A percentile compares a stretch with the other conserved stretches of the same genome.
Evolutionary conservation across 192 early-diverging fungal species (phyloP).

Genomic region (Pilaira anomala): DNA sequence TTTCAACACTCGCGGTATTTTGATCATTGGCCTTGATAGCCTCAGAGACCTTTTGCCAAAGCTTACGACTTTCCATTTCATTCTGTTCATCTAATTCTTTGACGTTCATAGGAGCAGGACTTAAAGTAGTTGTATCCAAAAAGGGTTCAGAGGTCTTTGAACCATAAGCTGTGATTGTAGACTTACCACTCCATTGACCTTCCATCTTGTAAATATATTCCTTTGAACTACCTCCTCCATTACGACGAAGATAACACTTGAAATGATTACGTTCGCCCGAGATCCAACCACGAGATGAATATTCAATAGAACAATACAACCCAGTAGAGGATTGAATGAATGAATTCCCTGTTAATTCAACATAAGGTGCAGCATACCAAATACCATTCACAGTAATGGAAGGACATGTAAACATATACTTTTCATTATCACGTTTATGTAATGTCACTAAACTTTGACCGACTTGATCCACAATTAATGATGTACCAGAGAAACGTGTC

Average conservation of each 20-base stretch:
- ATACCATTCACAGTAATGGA: conserved; percentile 73
- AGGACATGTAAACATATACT: conserved; percentile 67
- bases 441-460: conserved; percentile 64
- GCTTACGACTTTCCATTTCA: conserved; percentile 59
- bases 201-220: conserved; percentile 38
- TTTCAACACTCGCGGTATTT: conserved; percentile 58
- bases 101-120: conserved; percentile 54
- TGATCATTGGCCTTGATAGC: conserved; percentile 64
- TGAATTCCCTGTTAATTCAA: conserved; percentile 48
- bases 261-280: conserved; percentile 76
- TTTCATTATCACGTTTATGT: conserved; percentile 40
- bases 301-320: conserved; percentile 54
- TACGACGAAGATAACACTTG: conserved; percentile 48
- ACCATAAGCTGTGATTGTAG: conserved; percentile 51
- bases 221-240: conserved; percentile 28
- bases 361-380: conserved; percentile 44
- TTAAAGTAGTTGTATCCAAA: conserved; percentile 55
- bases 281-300: conserved; percentile 67
- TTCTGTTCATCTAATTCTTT: conserved; percentile 54
- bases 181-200: conserved; percentile 68
- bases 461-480: conserved; percentile 68
- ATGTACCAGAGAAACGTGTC: conserved; percentile 68
- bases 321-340: conserved; percentile 60
- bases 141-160: conserved; percentile 50
- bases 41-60: conserved; percentile 67